phyloP scores from a whole-genome alignment of 176 grass and related monocot species.

The Puccinellia tenuiflora region DNA sequence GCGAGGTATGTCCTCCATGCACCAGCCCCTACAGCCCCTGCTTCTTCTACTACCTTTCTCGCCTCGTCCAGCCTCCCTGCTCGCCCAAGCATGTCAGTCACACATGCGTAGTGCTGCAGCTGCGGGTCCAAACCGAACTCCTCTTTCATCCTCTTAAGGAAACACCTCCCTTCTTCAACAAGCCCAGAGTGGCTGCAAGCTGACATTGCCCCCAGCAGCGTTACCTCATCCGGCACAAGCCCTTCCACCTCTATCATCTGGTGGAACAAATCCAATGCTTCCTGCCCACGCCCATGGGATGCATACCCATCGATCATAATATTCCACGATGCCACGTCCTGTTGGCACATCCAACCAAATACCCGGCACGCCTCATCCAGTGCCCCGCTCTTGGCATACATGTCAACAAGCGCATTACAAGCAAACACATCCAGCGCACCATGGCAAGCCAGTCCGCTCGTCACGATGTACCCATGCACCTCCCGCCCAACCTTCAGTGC shows the following conservation, averaged over 20 bases:
- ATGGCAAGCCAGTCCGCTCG: conserved; percentile 30
- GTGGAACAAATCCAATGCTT: conserved; percentile 40
- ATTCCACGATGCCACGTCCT: conserved; percentile 61
- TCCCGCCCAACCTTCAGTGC: conserved; percentile 39
- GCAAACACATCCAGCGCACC: conserved; percentile 29
- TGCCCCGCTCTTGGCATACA: conserved; percentile 58
- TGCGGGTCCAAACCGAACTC: conserved; percentile 47
- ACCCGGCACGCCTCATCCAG: conserved; percentile 41
- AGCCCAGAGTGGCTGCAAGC: conserved; percentile 62
- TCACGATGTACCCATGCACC: conserved; percentile 47
- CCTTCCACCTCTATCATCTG: conserved; percentile 39
- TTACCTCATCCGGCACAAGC: conserved; percentile 47
- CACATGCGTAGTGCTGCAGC: conserved; percentile 51
- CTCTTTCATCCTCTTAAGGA: conserved; percentile 42
- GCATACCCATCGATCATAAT: conserved; percentile 74
- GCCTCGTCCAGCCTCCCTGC: conserved; percentile 50
- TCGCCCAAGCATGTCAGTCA: conserved; percentile 54
- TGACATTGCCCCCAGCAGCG: conserved; percentile 38
- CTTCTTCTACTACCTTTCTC: conserved; percentile 30
- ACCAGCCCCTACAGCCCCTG: conserved; percentile 38
- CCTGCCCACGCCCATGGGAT: conserved; percentile 44
- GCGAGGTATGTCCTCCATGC: conserved; percentile 56
- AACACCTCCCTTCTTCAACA: conserved; percentile 37
- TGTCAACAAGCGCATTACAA: conserved; percentile 50
- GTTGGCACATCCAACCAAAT: conserved; percentile 32